These are phyloP conservation scores for Solanum clarkiae DNA, from an alignment of 257 asterid species.

Conservation along the genomic window DNA sequence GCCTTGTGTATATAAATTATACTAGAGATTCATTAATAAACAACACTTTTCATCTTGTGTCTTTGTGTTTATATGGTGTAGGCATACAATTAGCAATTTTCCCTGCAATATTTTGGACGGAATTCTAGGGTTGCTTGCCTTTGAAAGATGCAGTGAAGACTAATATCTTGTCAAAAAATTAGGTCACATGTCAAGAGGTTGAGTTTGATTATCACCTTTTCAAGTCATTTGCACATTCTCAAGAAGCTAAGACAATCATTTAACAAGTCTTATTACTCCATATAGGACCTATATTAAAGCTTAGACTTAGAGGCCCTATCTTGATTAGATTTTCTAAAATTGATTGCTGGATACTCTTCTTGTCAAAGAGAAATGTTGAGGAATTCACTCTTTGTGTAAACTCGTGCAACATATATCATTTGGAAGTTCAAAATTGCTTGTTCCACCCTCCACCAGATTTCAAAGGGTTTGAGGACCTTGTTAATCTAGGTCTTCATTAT, in stretches of 20 bases:
- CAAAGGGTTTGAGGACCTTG: too few species aligned
- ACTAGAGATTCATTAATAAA: too few species aligned
- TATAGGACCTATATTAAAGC: not conserved
- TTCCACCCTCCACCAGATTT: constrained; percentile 11
- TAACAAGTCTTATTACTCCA: not conserved
- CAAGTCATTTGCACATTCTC: not conserved
- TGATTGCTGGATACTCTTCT: not conserved
- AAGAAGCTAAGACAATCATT: not conserved
- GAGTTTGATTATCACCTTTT: not conserved
- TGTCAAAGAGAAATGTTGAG: not conserved
- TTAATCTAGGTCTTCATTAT: too few species aligned
- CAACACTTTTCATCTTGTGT: too few species aligned
- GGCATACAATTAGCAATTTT: not conserved
- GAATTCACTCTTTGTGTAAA: not conserved
- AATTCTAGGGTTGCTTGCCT: not conserved
- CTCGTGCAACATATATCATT: not conserved
- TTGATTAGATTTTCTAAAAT: not conserved
- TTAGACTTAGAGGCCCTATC: not conserved
- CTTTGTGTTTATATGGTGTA: not conserved
- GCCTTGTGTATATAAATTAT: too few species aligned
- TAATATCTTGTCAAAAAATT: not conserved
- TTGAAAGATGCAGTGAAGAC: not conserved
- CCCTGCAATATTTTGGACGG: not conserved
- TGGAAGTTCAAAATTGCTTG: constrained; percentile 9
- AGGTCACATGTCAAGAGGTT: not conserved